Evolutionary conservation across 2,329 filamentous ascomycete genomes (phyloP).

Genomic region (Fusarium pseudograminearum): DNA sequence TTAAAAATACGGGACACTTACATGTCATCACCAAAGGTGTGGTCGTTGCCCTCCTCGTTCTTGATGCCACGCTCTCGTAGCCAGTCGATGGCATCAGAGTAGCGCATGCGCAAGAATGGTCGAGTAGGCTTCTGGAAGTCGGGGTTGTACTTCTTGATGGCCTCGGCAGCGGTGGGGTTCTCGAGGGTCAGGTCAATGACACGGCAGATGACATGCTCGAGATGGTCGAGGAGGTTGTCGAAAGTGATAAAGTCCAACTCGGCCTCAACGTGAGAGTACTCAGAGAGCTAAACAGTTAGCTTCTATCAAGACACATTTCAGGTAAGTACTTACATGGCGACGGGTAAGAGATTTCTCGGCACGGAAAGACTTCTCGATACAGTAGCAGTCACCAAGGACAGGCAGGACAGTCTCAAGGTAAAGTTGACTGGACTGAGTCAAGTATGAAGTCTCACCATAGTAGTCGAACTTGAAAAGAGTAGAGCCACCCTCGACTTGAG

Average conservation of each 20-base stretch:
- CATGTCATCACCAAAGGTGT: slow-evolving; percentile 96
- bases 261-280: slow-evolving; percentile 97
- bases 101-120: slow-evolving; percentile 95
- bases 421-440: slow-evolving; percentile 96
- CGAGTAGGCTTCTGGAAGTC: slow-evolving; percentile 83
- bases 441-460: slow-evolving; percentile 90
- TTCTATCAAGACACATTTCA: background rate
- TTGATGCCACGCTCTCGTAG: slow-evolving; percentile 87
- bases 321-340: slow-evolving; percentile 69
- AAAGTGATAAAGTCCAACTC: slow-evolving; percentile 98
- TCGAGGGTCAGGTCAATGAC: slow-evolving; percentile 83
- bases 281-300: slow-evolving; percentile 68
- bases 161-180: slow-evolving; percentile 77
- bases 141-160: slow-evolving; percentile 90
- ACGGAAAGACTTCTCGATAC: slow-evolving; percentile 98
- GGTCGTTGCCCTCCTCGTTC: slow-evolving; percentile 92
- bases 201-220: slow-evolving; percentile 88
- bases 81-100: slow-evolving; percentile 94
- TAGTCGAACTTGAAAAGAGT: slow-evolving; percentile 92
- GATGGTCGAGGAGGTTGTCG: slow-evolving; percentile 84
- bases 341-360: slow-evolving; percentile 96
- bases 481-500: slow-evolving; percentile 91
- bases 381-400: slow-evolving; percentile 94
- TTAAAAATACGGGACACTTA: background rate
- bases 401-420: slow-evolving; percentile 97